These are phyloP conservation scores for Amaranthus tricolor DNA, from an alignment of 179 eudicot genomes.

Conservation along the genomic window DNA sequence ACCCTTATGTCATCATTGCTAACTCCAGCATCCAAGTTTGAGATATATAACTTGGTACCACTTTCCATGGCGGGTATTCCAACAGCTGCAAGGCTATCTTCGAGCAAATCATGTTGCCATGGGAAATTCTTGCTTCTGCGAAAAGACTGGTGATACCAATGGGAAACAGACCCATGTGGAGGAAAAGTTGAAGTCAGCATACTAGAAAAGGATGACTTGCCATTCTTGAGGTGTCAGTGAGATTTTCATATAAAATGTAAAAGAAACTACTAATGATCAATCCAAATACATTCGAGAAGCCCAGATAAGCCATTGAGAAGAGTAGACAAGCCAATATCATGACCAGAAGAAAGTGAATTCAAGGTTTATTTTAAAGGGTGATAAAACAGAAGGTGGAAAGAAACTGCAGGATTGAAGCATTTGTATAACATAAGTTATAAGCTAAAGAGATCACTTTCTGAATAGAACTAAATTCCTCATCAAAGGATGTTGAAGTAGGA, in stretches of 20 bases:
- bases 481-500: conserved; percentile 35
- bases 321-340: conserved; percentile 38
- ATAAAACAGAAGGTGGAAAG: conserved; percentile 22
- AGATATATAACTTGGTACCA: conserved; percentile 66
- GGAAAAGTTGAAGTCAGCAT: conserved; percentile 66
- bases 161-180: conserved; percentile 47
- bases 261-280: conserved; percentile 40
- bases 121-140: conserved; percentile 75
- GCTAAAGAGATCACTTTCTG: conserved; percentile 39
- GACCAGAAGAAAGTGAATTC: conserved; percentile 31
- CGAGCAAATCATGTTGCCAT: conserved; percentile 79
- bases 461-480: conserved; percentile 41
- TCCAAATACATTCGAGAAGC: conserved; percentile 38
- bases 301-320: conserved; percentile 37
- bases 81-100: conserved; percentile 88
- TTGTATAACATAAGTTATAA: conserved; percentile 31
- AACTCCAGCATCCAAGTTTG: conserved; percentile 85
- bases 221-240: conserved; percentile 43
- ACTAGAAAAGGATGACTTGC: conserved; percentile 42
- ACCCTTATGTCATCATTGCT: conserved; percentile 95
- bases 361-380: conserved; percentile 16
- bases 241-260: conserved; percentile 39
- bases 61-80: conserved; percentile 61
- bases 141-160: conserved; percentile 68
- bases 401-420: conserved; percentile 42